Evolutionary conservation across 1,284 basidiomycete genomes (phyloP).

Genomic region (Pseudozyma hubeiensis): DNA sequence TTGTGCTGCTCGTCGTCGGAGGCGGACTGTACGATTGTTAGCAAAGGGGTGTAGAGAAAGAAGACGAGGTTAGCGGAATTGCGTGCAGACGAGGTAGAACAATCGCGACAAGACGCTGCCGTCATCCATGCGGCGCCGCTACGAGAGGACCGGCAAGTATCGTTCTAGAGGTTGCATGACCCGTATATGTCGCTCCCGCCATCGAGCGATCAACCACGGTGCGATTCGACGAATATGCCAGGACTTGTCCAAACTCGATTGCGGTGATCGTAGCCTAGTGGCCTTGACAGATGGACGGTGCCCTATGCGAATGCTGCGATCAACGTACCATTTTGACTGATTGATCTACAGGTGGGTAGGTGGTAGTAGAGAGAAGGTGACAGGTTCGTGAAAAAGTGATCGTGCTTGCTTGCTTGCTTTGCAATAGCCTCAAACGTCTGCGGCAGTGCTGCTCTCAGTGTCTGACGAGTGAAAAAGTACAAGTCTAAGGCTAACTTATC

Average conservation of each 20-base stretch:
- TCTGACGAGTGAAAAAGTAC: constrained; percentile 13
- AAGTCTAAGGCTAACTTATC: background rate
- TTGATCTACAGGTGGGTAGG: constrained; percentile 45
- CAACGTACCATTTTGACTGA: constrained; percentile 47
- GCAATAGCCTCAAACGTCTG: background rate
- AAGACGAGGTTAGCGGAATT: background rate
- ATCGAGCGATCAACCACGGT: too few species aligned
- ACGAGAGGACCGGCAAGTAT: too few species aligned
- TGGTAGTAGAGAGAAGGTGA: constrained; percentile 26
- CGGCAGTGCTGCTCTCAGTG: background rate
- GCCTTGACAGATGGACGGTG: background rate
- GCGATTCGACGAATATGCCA: too few species aligned
- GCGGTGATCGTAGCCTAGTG: background rate
- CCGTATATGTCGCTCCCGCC: too few species aligned
- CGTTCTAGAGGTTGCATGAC: too few species aligned
- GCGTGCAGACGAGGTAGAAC: background rate
- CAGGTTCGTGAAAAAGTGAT: constrained; percentile 2
- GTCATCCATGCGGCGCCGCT: background rate
- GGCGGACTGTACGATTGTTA: constrained; percentile 29
- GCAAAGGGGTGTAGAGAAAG: background rate
- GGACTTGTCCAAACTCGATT: too few species aligned
- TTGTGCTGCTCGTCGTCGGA: constrained; percentile 87
- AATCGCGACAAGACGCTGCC: background rate
- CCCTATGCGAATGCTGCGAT: background rate
- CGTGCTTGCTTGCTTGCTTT: constrained; percentile 9